These are phyloP conservation scores for Kuraishia floccosa DNA, from an alignment of 805 yeast species.

Conservation along the genomic window DNA sequence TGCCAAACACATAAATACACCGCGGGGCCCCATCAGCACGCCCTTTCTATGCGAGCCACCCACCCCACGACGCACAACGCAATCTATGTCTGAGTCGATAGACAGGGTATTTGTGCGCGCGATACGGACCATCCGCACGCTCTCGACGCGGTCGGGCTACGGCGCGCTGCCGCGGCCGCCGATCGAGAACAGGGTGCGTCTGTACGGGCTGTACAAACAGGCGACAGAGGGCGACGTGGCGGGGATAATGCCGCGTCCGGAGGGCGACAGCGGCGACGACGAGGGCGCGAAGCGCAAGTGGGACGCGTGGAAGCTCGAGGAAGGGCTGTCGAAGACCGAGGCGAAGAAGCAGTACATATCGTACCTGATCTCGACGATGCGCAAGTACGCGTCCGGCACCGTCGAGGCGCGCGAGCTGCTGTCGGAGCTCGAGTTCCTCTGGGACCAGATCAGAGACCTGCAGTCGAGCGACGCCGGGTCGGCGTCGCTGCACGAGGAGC, in stretches of 20 bases:
- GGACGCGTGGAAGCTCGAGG: constrained; percentile 78
- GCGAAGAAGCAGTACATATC: constrained; percentile 67
- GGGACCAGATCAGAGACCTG: constrained; percentile 59
- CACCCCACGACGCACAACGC: too few relatives aligned
- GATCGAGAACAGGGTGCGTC: constrained; percentile 48
- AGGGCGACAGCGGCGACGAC: constrained; percentile 48
- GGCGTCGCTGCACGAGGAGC: not conserved
- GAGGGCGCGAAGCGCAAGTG: constrained; percentile 63
- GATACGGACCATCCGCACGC: constrained; percentile 63
- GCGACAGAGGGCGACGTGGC: constrained; percentile 82
- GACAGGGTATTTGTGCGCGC: constrained; percentile 81
- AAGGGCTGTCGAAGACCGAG: constrained; percentile 55
- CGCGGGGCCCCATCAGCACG: too few relatives aligned
- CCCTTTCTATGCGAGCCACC: too few relatives aligned
- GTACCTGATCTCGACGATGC: constrained; percentile 63
- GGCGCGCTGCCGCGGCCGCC: constrained; percentile 71
- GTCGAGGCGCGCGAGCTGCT: constrained; percentile 55
- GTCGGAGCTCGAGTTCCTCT: constrained; percentile 56
- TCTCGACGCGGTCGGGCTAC: constrained; percentile 52
- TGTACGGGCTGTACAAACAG: constrained; percentile 80
- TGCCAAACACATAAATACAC: too few relatives aligned
- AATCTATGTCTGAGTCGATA: constrained; percentile 40
- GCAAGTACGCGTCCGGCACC: constrained; percentile 54
- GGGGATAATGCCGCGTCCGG: constrained; percentile 56
- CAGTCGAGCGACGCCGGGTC: not conserved